These are phyloP conservation scores for Cubamyces lactineus DNA, from an alignment of 768 basidiomycete genomes.

Conservation along the genomic window DNA sequence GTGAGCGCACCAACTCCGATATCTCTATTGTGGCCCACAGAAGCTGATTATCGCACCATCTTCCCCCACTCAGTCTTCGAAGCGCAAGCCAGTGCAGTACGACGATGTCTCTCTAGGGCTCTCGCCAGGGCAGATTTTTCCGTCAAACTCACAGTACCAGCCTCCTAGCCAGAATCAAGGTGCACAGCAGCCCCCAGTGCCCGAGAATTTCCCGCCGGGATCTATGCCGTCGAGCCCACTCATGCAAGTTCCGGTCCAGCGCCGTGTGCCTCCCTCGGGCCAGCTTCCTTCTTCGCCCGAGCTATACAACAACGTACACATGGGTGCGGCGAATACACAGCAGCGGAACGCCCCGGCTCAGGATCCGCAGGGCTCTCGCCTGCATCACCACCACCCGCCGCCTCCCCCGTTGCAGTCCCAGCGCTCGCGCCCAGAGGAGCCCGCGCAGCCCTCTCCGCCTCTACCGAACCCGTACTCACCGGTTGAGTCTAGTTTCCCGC, in stretches of 20 bases:
- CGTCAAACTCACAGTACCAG: slow-evolving; percentile 25
- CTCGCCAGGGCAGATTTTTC: slow-evolving; percentile 38
- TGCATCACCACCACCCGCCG: neutral
- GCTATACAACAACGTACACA: slow-evolving; percentile 19
- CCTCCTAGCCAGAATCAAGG: slow-evolving; percentile 23
- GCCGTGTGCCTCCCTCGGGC: slow-evolving; percentile 11
- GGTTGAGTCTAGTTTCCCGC: slow-evolving; percentile 2
- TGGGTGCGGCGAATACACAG: slow-evolving; percentile 3
- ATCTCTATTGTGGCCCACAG: neutral
- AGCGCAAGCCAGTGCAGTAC: slow-evolving; percentile 18
- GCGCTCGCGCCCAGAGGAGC: neutral
- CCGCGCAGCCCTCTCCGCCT: slow-evolving; percentile 11
- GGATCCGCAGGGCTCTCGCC: slow-evolving; percentile 1
- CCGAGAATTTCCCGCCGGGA: slow-evolving; percentile 11
- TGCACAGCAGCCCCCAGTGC: slow-evolving; percentile 3
- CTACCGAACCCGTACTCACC: slow-evolving; percentile 19
- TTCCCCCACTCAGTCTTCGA: neutral
- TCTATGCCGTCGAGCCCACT: slow-evolving; percentile 14
- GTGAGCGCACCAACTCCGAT: neutral
- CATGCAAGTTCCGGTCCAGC: slow-evolving; percentile 19
- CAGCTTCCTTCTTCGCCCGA: slow-evolving; percentile 11
- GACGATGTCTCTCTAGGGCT: slow-evolving; percentile 30
- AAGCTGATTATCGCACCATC: neutral
- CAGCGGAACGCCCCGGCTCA: neutral
- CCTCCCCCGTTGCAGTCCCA: neutral